phyloP scores from a whole-genome alignment of 2,329 filamentous ascomycete genomes.

The Phialemonium atrogriseum region DNA sequence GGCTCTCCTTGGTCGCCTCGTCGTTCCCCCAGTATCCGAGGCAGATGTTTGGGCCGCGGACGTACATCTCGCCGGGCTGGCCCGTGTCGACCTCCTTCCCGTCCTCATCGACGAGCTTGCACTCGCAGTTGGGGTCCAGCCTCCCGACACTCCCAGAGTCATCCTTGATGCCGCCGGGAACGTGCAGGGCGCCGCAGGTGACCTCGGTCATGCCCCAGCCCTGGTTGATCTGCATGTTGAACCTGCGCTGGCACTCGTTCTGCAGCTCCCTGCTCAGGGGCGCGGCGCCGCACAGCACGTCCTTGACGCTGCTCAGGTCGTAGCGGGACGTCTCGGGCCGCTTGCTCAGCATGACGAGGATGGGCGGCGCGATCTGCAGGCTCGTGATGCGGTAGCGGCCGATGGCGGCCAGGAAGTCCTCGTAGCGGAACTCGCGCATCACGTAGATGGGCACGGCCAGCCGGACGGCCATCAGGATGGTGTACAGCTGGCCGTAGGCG shows the following conservation, averaged over 20 bases:
- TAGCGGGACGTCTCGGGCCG: conserved; percentile 41
- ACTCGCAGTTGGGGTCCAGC: conserved; percentile 18
- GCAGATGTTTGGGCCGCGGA: conserved; percentile 48
- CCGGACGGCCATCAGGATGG: conserved; percentile 38
- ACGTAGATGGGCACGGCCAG: conserved; percentile 32
- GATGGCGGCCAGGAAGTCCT: conserved; percentile 41
- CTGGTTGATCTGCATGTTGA: conserved; percentile 32
- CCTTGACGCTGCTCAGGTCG: conserved; percentile 41
- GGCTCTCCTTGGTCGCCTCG: conserved; percentile 37
- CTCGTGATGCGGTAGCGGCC: conserved; percentile 44
- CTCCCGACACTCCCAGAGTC: conserved; percentile 34
- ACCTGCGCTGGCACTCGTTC: conserved; percentile 7
- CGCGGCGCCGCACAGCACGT: conserved; percentile 44
- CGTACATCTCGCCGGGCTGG: conserved; percentile 43
- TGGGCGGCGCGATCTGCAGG: conserved; percentile 47
- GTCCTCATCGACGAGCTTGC: conserved; percentile 40
- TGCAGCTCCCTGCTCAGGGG: conserved; percentile 41
- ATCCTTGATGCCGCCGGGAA: conserved; percentile 28
- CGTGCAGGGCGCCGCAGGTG: conserved; percentile 28
- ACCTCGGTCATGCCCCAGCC: conserved; percentile 56
- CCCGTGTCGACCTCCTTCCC: conserved; percentile 39
- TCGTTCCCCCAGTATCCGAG: conserved; percentile 52
- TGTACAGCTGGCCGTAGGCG: conserved; percentile 27
- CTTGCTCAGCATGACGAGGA: conserved; percentile 52
- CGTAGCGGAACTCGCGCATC: conserved; percentile 47